Base-by-base conservation (phyloP, 2,329 filamentous ascomycete genomes). In the Aspergillus novofumigatus region DNA sequence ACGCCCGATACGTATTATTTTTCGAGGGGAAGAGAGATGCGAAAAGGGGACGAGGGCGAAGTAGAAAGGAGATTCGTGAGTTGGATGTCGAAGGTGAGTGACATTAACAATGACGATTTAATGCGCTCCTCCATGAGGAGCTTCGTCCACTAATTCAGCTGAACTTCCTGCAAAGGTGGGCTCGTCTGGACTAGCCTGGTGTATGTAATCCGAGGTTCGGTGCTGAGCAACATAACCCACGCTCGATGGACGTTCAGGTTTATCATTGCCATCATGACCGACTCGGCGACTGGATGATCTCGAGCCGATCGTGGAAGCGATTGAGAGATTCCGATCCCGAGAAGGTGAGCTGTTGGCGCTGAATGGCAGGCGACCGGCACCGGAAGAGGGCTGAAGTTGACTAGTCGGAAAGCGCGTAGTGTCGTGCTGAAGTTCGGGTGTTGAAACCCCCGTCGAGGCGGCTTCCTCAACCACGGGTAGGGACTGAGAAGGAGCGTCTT, bases 201-300 rank as follows among this genome's bases (percentile, higher is more conserved):
- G 75, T 35, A 81, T 80, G 57, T 79, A 75, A 51, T 81, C 79
- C 53, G 73, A 75, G 3, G 78, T 75, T 35, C 78, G 76, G 62
- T 80, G 73, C 57, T 80, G 76, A 9, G 75, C 72, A 10, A 82
- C 80, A 55, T 78, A 80, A 0, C 80, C 80, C 70, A 82, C 67
- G 52, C 78, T 80, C 6, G 78, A 79, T 0, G 79, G 78, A 47
- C 79, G 73, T 53, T 69, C 67, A 32, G 59, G 28, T 55, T 45
- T 56, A n/a, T 26, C 52, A 29, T 66, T 60, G 14, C 70, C 67
- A 4, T 71, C 68, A 5, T 58, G 61, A 8, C 62, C 66, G 4
- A 62, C 67, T 21, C 67, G 61, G n/a, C 70, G 65, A 53, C 71
- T 75, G 2, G 75, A 78, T 3, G 70, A 65, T 3, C 69, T 67